Percentiles rank a stretch among this genome's conserved stretches.
These are phyloP conservation scores for Globisporangium paroecandrum DNA, from an alignment of 352 stramenopile genomes.

Conservation along the genomic window DNA sequence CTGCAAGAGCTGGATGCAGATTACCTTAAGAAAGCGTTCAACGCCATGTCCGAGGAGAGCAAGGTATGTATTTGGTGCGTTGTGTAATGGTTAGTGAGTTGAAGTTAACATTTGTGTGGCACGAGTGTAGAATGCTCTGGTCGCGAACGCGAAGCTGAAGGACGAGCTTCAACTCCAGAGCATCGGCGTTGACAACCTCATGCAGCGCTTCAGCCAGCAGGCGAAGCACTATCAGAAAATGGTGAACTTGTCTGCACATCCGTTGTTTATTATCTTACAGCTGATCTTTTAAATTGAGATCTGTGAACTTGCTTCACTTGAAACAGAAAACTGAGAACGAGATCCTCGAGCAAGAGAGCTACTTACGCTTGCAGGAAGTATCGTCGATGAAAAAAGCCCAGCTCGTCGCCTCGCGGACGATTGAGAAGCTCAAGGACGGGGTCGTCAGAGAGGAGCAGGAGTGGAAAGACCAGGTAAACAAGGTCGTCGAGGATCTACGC, in stretches of 20 bases:
- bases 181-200: slow-evolving; percentile 78
- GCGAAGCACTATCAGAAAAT: slow-evolving; percentile 67
- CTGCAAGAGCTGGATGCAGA: slow-evolving; percentile 74
- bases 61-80: slow-evolving; percentile 30
- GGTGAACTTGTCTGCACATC: slow-evolving; percentile 22
- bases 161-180: slow-evolving; percentile 75
- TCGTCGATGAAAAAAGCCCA: slow-evolving; percentile 63
- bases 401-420: slow-evolving; percentile 43
- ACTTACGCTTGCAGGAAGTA: slow-evolving; percentile 58
- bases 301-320: not conserved
- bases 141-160: slow-evolving; percentile 79
- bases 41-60: slow-evolving; percentile 80
- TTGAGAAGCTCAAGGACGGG: slow-evolving; percentile 62
- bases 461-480: slow-evolving; percentile 49
- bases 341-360: slow-evolving; percentile 66
- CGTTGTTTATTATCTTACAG: not conserved
- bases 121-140: slow-evolving; percentile 43
- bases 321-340: slow-evolving; percentile 76
- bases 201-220: slow-evolving; percentile 70
- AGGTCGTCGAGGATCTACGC: slow-evolving; percentile 53
- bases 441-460: slow-evolving; percentile 45
- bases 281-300: not conserved
- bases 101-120: too few species aligned
- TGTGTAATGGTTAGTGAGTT: not conserved
- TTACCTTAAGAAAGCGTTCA: slow-evolving; percentile 80